Conservation (phyloP, 306 rosid species). For the Quercus alba region DNA sequence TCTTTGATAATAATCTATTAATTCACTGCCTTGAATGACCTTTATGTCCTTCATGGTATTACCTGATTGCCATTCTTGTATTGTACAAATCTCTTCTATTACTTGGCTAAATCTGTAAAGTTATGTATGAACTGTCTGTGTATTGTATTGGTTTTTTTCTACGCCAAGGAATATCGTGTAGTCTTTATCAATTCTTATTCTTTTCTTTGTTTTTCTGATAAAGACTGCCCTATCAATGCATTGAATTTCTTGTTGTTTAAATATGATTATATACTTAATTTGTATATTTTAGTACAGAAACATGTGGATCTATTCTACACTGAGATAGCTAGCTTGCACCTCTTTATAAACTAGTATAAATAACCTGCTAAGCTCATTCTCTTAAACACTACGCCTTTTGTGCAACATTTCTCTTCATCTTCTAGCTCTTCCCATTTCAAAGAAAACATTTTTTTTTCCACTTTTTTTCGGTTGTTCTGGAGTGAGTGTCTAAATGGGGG, state of each 20-base stretch:
- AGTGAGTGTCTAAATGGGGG: conserved; percentile 38
- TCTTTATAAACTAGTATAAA: conserved; percentile 45
- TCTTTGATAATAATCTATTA: background rate
- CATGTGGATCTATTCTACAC: conserved; percentile 53
- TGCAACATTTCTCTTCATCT: background rate
- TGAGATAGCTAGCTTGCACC: conserved; percentile 23
- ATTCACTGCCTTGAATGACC: conserved; percentile 17
- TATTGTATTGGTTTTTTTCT: background rate
- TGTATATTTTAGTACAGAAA: conserved; percentile 30
- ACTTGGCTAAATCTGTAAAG: conserved; percentile 23
- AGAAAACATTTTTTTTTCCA: background rate
- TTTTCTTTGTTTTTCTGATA: background rate
- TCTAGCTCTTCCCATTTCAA: background rate
- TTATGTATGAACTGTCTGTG: conserved; percentile 2
- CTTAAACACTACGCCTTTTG: conserved; percentile 23
- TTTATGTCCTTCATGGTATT: conserved; percentile 11
- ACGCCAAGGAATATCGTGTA: conserved; percentile 24
- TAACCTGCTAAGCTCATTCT: conserved; percentile 28
- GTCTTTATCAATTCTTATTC: background rate
- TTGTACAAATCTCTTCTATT: background rate
- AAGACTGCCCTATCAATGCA: background rate
- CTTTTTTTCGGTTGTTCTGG: background rate
- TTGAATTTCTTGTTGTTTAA: background rate
- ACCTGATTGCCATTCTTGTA: background rate
- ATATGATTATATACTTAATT: background rate